Evolutionary conservation across 2,329 filamentous ascomycete species (phyloP).

Genomic region (Beauveria asiatica): DNA sequence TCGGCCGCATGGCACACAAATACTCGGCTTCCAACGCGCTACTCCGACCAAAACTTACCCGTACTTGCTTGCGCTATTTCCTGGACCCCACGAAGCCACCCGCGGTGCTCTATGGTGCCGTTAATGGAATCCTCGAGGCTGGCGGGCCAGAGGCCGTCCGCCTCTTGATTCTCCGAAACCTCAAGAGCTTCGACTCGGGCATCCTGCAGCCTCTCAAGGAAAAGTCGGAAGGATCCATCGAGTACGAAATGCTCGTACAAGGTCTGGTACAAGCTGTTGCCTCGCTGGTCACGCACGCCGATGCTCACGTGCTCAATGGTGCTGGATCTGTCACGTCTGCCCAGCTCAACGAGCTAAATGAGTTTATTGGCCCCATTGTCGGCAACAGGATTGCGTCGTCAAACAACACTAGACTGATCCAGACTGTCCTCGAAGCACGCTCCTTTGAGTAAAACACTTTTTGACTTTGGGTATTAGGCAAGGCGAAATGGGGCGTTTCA

Average conservation of each 20-base stretch:
- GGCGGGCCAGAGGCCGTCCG: constrained; percentile 57
- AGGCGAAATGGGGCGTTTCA: neutral
- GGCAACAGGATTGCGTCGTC: constrained; percentile 39
- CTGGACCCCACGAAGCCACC: constrained; percentile 78
- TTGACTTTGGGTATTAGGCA: neutral
- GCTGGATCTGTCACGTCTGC: constrained; percentile 22
- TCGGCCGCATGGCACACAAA: constrained; percentile 70
- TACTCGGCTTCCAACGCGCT: constrained; percentile 75
- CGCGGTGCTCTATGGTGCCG: constrained; percentile 79
- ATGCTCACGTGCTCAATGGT: constrained; percentile 33
- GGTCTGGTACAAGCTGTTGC: constrained; percentile 46
- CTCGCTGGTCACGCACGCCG: constrained; percentile 30
- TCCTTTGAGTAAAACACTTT: constrained; percentile 35
- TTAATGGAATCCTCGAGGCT: constrained; percentile 70
- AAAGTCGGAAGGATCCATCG: constrained; percentile 39
- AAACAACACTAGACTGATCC: constrained; percentile 39
- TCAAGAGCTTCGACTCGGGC: constrained; percentile 43
- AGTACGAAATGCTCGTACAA: constrained; percentile 48
- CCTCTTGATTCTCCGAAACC: constrained; percentile 46
- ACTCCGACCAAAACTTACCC: constrained; percentile 77
- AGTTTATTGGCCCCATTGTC: constrained; percentile 47
- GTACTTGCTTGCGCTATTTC: constrained; percentile 89
- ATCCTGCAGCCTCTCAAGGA: constrained; percentile 47
- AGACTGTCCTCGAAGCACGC: constrained; percentile 45
- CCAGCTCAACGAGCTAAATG: constrained; percentile 38